Conservation (phyloP, 176 grass and related monocot species). For the Triticum turgidum region DNA sequence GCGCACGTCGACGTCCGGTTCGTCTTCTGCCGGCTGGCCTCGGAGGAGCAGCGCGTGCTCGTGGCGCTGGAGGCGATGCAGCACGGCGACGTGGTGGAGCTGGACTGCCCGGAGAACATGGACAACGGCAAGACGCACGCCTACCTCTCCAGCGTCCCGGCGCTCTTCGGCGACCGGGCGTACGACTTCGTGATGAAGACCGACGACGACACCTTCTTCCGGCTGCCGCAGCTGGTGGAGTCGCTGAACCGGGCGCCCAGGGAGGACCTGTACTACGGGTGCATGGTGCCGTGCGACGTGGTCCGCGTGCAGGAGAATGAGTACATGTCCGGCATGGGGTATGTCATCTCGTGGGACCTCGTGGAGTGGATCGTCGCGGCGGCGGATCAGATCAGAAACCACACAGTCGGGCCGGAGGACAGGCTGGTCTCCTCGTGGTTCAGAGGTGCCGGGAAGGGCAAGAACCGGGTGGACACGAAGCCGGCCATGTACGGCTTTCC, state of each 20-base stretch:
- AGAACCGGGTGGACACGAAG: slow-evolving; percentile 40
- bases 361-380: slow-evolving; percentile 40
- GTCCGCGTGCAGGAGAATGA: slow-evolving; percentile 11
- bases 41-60: slow-evolving; percentile 27
- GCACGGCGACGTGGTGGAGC: slow-evolving; percentile 46
- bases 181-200: slow-evolving; percentile 56
- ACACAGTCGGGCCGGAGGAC: slow-evolving; percentile 42
- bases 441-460: slow-evolving; percentile 8
- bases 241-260: not conserved
- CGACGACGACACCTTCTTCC: slow-evolving; percentile 42
- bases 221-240: not conserved
- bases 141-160: slow-evolving; percentile 40
- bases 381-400: slow-evolving; percentile 4
- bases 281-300: slow-evolving; percentile 18
- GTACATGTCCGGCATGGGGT: slow-evolving; percentile 65
- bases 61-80: slow-evolving; percentile 46
- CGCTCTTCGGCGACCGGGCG: not conserved
- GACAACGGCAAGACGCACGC: slow-evolving; percentile 53
- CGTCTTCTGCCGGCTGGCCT: slow-evolving; percentile 43
- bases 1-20: slow-evolving; percentile 44
- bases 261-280: slow-evolving; percentile 21
- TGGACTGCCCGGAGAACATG: slow-evolving; percentile 51
- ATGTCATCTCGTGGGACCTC: slow-evolving; percentile 48
- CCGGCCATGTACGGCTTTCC: slow-evolving; percentile 50
- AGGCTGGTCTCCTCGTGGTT: slow-evolving; percentile 33